Percentiles rank a stretch among this genome's conserved stretches.
phyloP scores from a whole-genome alignment of 202 grass and related monocot species.

The Brachypodium distachyon region DNA sequence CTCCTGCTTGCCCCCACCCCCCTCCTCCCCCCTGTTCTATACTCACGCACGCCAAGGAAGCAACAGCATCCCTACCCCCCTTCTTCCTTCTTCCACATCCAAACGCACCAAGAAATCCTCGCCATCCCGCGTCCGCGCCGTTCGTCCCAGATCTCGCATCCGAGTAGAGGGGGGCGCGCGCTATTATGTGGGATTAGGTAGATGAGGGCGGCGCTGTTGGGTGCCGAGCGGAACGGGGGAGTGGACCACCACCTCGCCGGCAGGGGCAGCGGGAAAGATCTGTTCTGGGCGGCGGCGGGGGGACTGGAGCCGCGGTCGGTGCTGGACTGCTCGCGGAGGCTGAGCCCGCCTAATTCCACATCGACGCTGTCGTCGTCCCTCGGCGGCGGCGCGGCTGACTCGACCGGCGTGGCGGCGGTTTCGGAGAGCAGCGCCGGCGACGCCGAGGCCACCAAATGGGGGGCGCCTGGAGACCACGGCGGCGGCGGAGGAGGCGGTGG shows the following conservation, averaged over 20 bases:
- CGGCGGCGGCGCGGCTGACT: conserved; percentile 45
- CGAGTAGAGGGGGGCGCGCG: not conserved
- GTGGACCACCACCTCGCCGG: conserved; percentile 8
- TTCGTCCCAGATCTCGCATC: conserved; percentile 22
- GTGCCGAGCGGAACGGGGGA: conserved; percentile 53
- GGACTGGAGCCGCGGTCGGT: conserved; percentile 64
- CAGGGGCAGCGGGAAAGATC: conserved; percentile 11
- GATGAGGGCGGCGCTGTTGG: conserved; percentile 76
- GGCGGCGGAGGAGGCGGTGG: conserved; percentile 4
- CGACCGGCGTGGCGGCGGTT: conserved; percentile 63
- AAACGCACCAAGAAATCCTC: conserved; percentile 11
- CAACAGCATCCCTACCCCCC: no score
- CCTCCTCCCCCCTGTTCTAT: conserved; percentile 19
- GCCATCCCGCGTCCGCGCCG: not conserved
- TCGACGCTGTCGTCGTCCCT: conserved; percentile 74
- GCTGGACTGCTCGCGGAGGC: conserved; percentile 67
- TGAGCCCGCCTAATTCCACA: conserved; percentile 58
- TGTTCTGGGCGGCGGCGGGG: conserved; percentile 28
- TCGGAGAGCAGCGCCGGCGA: conserved; percentile 38
- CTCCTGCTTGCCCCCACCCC: conserved; percentile 19
- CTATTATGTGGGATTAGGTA: conserved; percentile 46
- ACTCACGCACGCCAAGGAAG: conserved; percentile 20
- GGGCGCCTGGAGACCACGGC: conserved; percentile 1
- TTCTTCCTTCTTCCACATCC: no score
- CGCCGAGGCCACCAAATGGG: conserved; percentile 49